These are phyloP conservation scores for Sugiyamaella boreocaroliniensis DNA, from an alignment of 805 yeast genomes.

Conservation along the genomic window DNA sequence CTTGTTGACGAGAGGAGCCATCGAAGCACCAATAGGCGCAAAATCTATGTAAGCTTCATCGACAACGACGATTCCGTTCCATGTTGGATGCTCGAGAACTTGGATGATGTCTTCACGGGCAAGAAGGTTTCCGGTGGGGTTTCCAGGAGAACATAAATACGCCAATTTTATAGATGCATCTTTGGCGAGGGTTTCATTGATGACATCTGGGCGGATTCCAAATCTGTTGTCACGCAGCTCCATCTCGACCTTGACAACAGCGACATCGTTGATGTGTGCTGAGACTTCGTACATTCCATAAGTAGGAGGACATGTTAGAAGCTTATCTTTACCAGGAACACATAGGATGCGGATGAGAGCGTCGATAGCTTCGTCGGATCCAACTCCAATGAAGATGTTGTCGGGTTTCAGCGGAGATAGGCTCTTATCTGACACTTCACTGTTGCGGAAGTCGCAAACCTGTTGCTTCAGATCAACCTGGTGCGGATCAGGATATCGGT, in stretches of 20 bases:
- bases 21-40: slow-evolving; percentile 57
- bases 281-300: slow-evolving; percentile 96
- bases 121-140: slow-evolving; percentile 78
- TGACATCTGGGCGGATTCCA: slow-evolving; percentile 51
- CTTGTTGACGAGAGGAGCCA: slow-evolving; percentile 70
- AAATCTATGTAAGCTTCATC: slow-evolving; percentile 97
- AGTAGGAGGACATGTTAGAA: slow-evolving; percentile 88
- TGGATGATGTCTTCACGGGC: slow-evolving; percentile 42
- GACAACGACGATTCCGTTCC: slow-evolving; percentile 75
- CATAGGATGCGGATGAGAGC: slow-evolving; percentile 79
- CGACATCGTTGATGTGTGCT: slow-evolving; percentile 85
- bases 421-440: slow-evolving; percentile 18
- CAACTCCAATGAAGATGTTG: slow-evolving; percentile 89
- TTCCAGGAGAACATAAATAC: slow-evolving; percentile 92
- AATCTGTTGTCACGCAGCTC: slow-evolving; percentile 45
- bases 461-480: slow-evolving; percentile 69
- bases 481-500: slow-evolving; percentile 97
- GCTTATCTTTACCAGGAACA: slow-evolving; percentile 72
- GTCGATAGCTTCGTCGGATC: slow-evolving; percentile 95
- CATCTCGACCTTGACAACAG: slow-evolving; percentile 66
- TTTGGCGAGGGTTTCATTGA: slow-evolving; percentile 42
- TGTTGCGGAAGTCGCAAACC: slow-evolving; percentile 65
- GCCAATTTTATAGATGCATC: slow-evolving; percentile 67
- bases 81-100: slow-evolving; percentile 40
- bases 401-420: slow-evolving; percentile 41